Percentiles rank a stretch among this genome's conserved stretches.
Evolutionary conservation across 495 filamentous ascomycete genomes (phyloP).

Genomic region (Neurospora sp.): DNA sequence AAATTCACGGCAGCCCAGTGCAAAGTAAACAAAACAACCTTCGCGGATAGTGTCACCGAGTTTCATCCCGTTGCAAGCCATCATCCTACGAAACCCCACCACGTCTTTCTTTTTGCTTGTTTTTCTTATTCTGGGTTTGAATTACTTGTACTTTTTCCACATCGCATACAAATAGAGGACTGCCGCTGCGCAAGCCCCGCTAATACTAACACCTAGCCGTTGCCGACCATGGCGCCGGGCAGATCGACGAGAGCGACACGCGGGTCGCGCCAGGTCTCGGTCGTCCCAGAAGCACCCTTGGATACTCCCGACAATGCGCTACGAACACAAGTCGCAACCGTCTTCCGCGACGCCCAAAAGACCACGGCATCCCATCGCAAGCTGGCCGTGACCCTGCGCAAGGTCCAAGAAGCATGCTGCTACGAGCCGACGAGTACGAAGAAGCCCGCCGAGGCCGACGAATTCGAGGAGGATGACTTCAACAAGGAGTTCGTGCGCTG

Average conservation of each 20-base stretch:
- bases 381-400: constrained; percentile 72
- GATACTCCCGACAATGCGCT: constrained; percentile 63
- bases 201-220: neutral
- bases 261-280: constrained; percentile 49
- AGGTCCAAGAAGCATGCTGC: constrained; percentile 80
- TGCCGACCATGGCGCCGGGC: constrained; percentile 15
- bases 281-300: constrained; percentile 54
- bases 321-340: constrained; percentile 62
- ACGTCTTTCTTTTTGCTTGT: neutral
- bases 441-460: constrained; percentile 36
- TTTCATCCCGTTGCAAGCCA: too few relatives aligned
- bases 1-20: neutral
- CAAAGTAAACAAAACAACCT: neutral
- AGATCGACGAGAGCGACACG: constrained; percentile 47
- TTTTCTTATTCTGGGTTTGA: neutral
- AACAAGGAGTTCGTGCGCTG: constrained; percentile 76
- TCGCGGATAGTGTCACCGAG: too few relatives aligned
- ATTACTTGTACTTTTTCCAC: neutral
- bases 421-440: constrained; percentile 55
- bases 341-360: constrained; percentile 82
- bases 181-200: neutral
- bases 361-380: constrained; percentile 85
- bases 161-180: neutral
- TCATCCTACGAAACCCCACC: neutral
- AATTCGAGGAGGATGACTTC: constrained; percentile 75